These are phyloP conservation scores for Podospora pseudopauciseta DNA, from an alignment of 495 filamentous ascomycete species.

Conservation along the genomic window DNA sequence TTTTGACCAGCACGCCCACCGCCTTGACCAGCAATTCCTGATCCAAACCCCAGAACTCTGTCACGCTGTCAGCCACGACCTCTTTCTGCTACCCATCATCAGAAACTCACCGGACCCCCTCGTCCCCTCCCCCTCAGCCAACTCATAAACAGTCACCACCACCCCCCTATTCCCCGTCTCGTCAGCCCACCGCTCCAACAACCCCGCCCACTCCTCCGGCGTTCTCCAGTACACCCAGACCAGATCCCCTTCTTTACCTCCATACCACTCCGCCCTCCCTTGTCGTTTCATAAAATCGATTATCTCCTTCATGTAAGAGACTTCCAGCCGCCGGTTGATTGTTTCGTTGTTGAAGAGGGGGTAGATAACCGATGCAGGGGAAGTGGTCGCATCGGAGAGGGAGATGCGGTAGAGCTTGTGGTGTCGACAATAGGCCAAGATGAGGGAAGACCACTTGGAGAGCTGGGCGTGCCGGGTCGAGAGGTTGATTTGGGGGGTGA, in stretches of 20 bases:
- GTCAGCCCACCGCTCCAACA: conserved; percentile 47
- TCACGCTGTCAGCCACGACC: not conserved
- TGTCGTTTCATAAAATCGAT: conserved; percentile 69
- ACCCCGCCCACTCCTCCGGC: conserved; percentile 47
- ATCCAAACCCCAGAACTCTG: conserved; percentile 89
- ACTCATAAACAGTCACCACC: conserved; percentile 49
- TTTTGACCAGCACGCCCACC: conserved; percentile 75
- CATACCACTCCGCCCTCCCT: conserved; percentile 67
- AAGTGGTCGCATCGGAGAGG: conserved; percentile 44
- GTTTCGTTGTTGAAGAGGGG: conserved; percentile 52
- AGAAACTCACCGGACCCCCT: conserved; percentile 19
- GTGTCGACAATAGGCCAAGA: conserved; percentile 78
- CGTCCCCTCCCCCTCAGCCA: conserved; percentile 44
- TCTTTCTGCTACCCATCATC: not conserved
- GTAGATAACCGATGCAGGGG: conserved; percentile 9
- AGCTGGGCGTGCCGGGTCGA: conserved; percentile 73
- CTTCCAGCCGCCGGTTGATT: conserved; percentile 53
- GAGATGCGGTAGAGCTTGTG: conserved; percentile 69
- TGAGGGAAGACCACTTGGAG: conserved; percentile 76
- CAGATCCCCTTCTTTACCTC: conserved; percentile 26
- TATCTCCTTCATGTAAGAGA: conserved; percentile 62
- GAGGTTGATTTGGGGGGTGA: conserved; percentile 73
- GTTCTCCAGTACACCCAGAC: conserved; percentile 48
- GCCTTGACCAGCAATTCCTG: conserved; percentile 70
- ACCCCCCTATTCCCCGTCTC: conserved; percentile 45